Evolutionary conservation across 495 filamentous ascomycete species (phyloP).

Genomic region (Annulohypoxylon nitens): DNA sequence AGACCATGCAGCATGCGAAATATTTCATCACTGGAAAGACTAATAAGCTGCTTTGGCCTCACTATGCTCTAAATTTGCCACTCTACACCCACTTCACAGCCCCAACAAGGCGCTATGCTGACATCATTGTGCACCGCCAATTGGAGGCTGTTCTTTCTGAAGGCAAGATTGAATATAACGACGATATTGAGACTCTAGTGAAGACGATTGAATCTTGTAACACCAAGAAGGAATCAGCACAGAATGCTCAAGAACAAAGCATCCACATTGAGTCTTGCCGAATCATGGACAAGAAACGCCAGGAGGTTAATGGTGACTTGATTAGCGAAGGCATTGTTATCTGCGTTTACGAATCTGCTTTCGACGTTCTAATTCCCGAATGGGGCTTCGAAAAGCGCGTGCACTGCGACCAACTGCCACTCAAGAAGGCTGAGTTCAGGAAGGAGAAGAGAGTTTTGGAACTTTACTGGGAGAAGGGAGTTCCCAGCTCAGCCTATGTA

Average conservation of each 20-base stretch:
- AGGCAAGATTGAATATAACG: conserved; percentile 84
- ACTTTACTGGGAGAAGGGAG: conserved; percentile 99
- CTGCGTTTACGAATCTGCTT: conserved; percentile 98
- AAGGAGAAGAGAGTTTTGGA: conserved; percentile 94
- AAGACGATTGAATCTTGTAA: conserved; percentile 98
- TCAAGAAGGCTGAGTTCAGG: conserved; percentile 98
- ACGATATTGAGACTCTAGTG: conserved; percentile 86
- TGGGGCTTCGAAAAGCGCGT: conserved; percentile 99
- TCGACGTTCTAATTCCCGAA: conserved; percentile 97
- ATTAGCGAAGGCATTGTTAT: conserved; percentile 98
- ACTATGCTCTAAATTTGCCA: conserved; percentile 93
- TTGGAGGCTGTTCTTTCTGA: conserved; percentile 88
- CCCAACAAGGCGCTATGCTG: conserved; percentile 93
- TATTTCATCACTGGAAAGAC: conserved; percentile 87
- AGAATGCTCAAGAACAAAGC: conserved; percentile 97
- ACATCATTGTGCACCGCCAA: conserved; percentile 95
- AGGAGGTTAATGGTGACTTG: conserved; percentile 87
- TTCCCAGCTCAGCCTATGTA: conserved; percentile 94
- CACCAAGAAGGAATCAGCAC: conserved; percentile 98
- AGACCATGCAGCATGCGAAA: conserved; percentile 95
- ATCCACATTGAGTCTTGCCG: conserved; percentile 98
- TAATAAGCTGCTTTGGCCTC: conserved; percentile 77
- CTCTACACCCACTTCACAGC: conserved; percentile 98
- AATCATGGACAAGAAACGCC: conserved; percentile 88
- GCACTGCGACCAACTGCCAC: conserved; percentile 95